Base-by-base conservation (phyloP, 495 filamentous ascomycete species). In the Daldinia bambusicola region DNA sequence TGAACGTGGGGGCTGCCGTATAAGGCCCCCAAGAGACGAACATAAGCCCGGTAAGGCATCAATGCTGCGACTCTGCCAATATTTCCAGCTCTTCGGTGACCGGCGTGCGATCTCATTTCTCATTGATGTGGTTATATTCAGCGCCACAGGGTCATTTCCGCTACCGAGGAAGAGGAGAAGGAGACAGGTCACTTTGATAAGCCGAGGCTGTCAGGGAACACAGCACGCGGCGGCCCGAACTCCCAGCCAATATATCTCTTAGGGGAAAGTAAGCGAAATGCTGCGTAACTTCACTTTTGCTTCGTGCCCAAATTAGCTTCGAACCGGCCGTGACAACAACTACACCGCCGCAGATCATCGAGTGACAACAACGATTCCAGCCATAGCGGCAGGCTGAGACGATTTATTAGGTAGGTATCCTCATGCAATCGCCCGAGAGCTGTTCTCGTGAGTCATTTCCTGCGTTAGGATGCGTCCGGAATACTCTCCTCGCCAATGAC, bases 61-160 rank as follows among this genome's bases (percentile, higher is more conserved):
- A 50, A 68, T 61, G 32, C 59, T 45, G 41, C 57, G 30, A 58
- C 38, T 55, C 57, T 38, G 58, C 64, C 58, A 40, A 56, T 53
- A 53, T 53, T 30, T 32, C 22, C 26, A 53, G 53, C 12, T 52
- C 40, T 36, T 69, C 66, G 66, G 66, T 63, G 59, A 67, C 26
- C 36, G 20, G 43, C 2, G 48, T 37, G 32, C 31, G 9, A 3
- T 32, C 56, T 22, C 30, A 6, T 4, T 52, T 32, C 18, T 18
- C 34, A 14, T 22, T 32, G 10, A 36, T 14, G 13, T 37, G 16
- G 40, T 26, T 41, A 22, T 36, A 36, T 55, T 36, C 41, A 55
- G 57, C 51, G 59, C 38, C 38, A 36, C 3, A 40, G 32, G n/a
- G 38, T 62, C 38, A 36, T 43, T 26, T 50, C 40, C 56, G 18